A percentile compares a stretch with the other conserved stretches of the same genome.
Conservation (phyloP, 805 yeast species). For the Metschnikowia shivogae region DNA sequence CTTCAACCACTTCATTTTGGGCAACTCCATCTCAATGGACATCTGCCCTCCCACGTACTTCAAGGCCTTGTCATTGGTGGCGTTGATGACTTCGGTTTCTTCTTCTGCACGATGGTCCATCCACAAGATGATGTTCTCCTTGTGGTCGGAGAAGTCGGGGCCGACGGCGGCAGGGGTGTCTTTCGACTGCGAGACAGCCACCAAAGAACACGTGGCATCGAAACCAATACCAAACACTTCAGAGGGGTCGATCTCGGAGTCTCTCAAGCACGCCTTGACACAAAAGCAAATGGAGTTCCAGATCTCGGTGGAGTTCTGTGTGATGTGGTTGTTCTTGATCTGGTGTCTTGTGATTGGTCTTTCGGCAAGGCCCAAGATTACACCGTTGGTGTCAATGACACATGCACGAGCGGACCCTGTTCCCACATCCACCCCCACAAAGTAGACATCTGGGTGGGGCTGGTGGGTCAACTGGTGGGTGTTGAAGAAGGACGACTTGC, state of each 20-base stretch:
- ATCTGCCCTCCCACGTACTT: slow-evolving; percentile 95
- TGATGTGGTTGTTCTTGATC: slow-evolving; percentile 66
- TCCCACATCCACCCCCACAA: slow-evolving; percentile 92
- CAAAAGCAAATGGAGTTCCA: slow-evolving; percentile 87
- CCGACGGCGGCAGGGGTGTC: slow-evolving; percentile 85
- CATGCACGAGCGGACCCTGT: slow-evolving; percentile 97
- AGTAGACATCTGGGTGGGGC: slow-evolving; percentile 47
- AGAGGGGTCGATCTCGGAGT: slow-evolving; percentile 65
- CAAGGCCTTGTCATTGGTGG: slow-evolving; percentile 71
- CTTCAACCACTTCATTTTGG: slow-evolving; percentile 95
- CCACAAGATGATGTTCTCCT: slow-evolving; percentile 89
- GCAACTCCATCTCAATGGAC: slow-evolving; percentile 98
- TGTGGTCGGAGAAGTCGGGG: slow-evolving; percentile 70
- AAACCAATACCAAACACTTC: slow-evolving; percentile 85
- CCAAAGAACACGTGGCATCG: slow-evolving; percentile 96
- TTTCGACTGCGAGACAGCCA: slow-evolving; percentile 61
- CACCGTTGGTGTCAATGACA: slow-evolving; percentile 77
- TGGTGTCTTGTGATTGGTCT: slow-evolving; percentile 76
- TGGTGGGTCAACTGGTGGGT: slow-evolving; percentile 30
- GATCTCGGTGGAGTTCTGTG: slow-evolving; percentile 86
- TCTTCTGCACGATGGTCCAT: slow-evolving; percentile 94
- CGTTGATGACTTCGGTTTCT: slow-evolving; percentile 78
- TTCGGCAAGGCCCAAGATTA: slow-evolving; percentile 73
- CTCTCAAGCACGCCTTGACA: slow-evolving; percentile 68
- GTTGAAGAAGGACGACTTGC: slow-evolving; percentile 37